A percentile compares a stretch with the other conserved stretches of the same genome.
Conservation (phyloP, 73 alveolate genomes). For the Tetrahymena thermophila region DNA sequence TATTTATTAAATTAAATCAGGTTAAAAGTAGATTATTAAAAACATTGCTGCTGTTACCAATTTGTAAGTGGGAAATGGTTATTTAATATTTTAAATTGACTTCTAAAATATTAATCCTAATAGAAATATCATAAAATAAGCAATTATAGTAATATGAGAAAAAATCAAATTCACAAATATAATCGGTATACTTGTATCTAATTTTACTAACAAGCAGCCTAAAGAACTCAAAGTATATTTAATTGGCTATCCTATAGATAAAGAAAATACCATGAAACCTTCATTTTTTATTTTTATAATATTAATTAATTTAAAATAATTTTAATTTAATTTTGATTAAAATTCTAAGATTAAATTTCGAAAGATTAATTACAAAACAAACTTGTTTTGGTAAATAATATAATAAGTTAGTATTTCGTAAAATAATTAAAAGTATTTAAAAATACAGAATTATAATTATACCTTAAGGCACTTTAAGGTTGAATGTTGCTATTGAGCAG, state of each 20-base stretch:
- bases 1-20: background rate
- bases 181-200: slow-evolving; percentile 6
- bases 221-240: background rate
- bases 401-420: too few species aligned
- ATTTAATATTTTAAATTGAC: background rate
- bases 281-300: too few species aligned
- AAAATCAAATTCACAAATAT: background rate
- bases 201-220: background rate
- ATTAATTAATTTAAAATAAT: too few species aligned
- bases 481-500: background rate
- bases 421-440: too few species aligned
- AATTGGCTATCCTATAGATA: background rate
- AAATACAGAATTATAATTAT: too few species aligned
- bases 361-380: too few species aligned
- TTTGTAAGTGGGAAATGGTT: background rate
- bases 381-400: too few species aligned
- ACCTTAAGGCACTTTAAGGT: background rate
- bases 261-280: slow-evolving; percentile 3
- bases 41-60: background rate
- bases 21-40: background rate
- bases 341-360: too few species aligned
- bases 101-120: background rate
- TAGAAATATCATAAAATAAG: background rate
- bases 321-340: too few species aligned
- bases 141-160: background rate